Conservation (phyloP, 2,329 filamentous ascomycete genomes). For the Keithomyces neogunnii region DNA sequence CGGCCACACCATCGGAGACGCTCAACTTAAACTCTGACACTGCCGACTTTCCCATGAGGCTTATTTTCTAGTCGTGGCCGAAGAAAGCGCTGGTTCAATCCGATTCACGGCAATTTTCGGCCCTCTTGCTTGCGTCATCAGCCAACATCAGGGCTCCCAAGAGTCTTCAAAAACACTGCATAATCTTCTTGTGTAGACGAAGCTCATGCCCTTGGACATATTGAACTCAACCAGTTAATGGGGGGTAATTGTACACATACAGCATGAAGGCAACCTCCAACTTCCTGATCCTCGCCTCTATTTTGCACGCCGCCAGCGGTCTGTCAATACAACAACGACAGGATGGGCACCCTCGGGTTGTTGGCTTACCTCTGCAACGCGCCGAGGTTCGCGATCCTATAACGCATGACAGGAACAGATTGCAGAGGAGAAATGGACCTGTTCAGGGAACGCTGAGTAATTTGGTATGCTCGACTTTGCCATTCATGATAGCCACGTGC, state of each 20-base stretch:
- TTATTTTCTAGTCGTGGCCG: background rate
- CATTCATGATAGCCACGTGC: background rate
- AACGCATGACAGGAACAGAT: conserved; percentile 28
- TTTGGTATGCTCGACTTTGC: conserved; percentile 30
- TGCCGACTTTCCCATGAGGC: background rate
- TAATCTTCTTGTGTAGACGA: background rate
- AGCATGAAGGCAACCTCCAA: conserved; percentile 28
- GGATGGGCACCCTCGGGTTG: conserved; percentile 31
- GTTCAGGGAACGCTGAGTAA: conserved; percentile 45
- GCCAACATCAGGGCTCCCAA: background rate
- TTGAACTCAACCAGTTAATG: background rate
- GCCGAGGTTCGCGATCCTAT: conserved; percentile 29
- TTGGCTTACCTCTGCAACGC: conserved; percentile 35
- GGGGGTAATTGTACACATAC: background rate
- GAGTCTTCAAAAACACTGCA: background rate
- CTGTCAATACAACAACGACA: conserved; percentile 20
- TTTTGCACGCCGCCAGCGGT: conserved; percentile 9
- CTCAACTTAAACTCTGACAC: background rate
- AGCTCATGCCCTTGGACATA: background rate
- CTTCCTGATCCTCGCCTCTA: conserved; percentile 11
- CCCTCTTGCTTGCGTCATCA: background rate
- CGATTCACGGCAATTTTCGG: background rate
- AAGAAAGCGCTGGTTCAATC: background rate
- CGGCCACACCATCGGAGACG: background rate
- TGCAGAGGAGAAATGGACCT: conserved; percentile 31